Evolutionary conservation across 192 early-diverging fungal species (phyloP), one percentile per base, ranked within the genome.

Genomic region (Jimgerdemannia flammicorona): DNA sequence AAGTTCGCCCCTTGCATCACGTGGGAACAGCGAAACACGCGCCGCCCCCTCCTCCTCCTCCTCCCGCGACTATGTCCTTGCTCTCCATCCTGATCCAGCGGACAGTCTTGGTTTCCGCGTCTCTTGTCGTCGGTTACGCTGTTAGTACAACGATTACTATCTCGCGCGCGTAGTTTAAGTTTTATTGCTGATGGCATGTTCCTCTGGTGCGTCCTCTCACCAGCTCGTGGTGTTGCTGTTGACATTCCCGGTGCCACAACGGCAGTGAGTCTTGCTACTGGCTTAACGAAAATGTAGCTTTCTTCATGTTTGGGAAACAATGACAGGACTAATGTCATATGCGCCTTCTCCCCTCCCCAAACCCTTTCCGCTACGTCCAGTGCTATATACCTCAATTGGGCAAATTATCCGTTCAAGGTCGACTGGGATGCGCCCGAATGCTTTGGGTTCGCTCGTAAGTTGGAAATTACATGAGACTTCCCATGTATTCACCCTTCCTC

Each of bases 391-490:
- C 68, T 75, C 17, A 70, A 82, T 19, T 82, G 81, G 81, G 29
- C 79, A 18, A 72, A 73, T 19, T 76, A 66, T 49, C 81, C 81
- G 0, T 44, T 81, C 39, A 40, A 65, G n/a, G 18, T 72, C 39
- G 74, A 78, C 29, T 82, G 69, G 11, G 49, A 70, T 67, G 67
- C 72, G 39, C 81, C 77, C 20, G 81, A 82, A 63, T 74, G 70
- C 29, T 82, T 75, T 71, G 81, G 81, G 2, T 82, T 79, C 73
- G 81, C 74, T 43, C 81, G 81, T 82, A 74, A 70, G 72, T 66
- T 59, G 49, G 6, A 59, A 59, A 10, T 59, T 59, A 29, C 29
- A 29, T 29, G 39, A 43, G 49, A 19, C 29, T 43, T 44, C 10
- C 43, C n/a, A 40, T 19, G 3, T 40, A 4, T 29, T 44, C 17